Percentiles rank a stretch among this genome's conserved stretches.
Evolutionary conservation across 768 basidiomycete genomes (phyloP).

Genomic region (Tulasnella calospora): DNA sequence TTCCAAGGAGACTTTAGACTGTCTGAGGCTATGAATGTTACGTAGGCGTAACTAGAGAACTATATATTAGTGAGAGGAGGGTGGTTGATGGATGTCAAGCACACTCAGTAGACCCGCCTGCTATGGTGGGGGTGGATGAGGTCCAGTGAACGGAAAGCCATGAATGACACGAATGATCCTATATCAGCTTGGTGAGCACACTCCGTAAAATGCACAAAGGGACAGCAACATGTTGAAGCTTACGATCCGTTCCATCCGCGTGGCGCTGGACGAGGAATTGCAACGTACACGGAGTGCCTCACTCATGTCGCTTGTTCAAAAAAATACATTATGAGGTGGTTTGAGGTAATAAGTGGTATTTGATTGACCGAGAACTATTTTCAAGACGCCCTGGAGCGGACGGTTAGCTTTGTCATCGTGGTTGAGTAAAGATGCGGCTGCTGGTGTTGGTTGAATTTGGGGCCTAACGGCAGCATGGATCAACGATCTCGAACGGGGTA

Average conservation of each 20-base stretch:
- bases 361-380: not conserved
- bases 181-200: not conserved
- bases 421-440: not conserved
- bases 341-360: not conserved
- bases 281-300: not conserved
- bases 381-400: not conserved
- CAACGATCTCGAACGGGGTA: too few species aligned
- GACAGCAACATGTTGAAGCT: not conserved
- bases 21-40: not conserved
- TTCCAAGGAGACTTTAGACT: not conserved
- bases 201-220: not conserved
- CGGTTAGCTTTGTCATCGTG: not conserved
- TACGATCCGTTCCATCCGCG: not conserved
- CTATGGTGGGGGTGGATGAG: not conserved
- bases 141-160: not conserved
- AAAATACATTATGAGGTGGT: not conserved
- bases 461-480: too few species aligned
- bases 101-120: not conserved
- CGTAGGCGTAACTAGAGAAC: not conserved
- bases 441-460: not conserved
- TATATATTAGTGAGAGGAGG: not conserved
- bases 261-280: not conserved
- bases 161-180: not conserved
- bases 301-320: not conserved
- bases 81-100: too few species aligned